Evolutionary conservation across 2,329 filamentous ascomycete species (phyloP), one percentile per base, ranked within the genome.

Genomic region (Botrytis medusae): DNA sequence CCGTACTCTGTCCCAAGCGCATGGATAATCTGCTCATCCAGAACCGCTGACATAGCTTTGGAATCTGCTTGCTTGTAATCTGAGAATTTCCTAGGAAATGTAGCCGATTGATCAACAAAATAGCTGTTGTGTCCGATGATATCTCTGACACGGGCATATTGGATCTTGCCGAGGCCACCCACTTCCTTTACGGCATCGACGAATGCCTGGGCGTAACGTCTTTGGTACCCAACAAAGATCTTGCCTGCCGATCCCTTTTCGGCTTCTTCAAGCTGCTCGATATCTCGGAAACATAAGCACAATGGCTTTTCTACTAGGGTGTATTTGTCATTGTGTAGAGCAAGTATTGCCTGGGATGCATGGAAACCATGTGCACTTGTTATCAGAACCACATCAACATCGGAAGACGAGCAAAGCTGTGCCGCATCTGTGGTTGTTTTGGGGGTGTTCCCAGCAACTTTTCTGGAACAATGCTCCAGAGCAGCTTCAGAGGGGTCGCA

Each of bases 1-100:
- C 42, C 71, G 48, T 60, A 72, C 57, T 99, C 96, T 77, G 97
- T 95, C 74, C 92, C 90, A 77, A 98, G 90, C 44, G 95, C 96
- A 81, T 94, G 88, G 80, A 92, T 92, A 42, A 99, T 90, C 83
- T 99, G 95, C 79, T 98, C 95, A 74, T 97, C 93, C 20, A 93
- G 92, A 77, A 98, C 91, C 34, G 40, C 32, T 3, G 57, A 29
- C 71, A 72, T 72, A 6, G 60, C 57, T 77, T 75, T 67, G 42
- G 67, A 34, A 82, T 74, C 60, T 78, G 73, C 69, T 54, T 71
- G 72, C 74, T 74, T 72, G 63, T 83, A 82, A 76, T 88, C 87
- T 3, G 75, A 78, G 67, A 84, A 85, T 37, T 82, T 83, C 29
- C 81, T 75, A 1, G 84, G 84, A 72, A 83, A 87, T 0, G 85